A percentile compares a stretch with the other conserved stretches of the same genome.
Evolutionary conservation across 73 alveolate genomes (phyloP).

Genomic region (Diophrys sp.): DNA sequence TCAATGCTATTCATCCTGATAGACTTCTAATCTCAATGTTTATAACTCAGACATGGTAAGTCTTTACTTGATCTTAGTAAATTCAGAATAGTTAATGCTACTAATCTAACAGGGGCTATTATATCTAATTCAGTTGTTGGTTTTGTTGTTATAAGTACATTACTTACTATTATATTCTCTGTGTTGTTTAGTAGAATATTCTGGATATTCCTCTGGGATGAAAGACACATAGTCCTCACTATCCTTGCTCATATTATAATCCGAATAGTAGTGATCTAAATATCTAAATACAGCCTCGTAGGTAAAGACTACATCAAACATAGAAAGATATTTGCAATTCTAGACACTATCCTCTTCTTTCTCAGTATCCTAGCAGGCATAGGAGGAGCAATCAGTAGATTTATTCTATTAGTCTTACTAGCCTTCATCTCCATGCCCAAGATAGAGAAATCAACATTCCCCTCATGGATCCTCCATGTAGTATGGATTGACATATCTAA

Average conservation of each 20-base stretch:
- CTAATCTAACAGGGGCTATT: constrained; percentile 23
- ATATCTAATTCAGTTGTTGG: constrained; percentile 15
- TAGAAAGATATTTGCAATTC: constrained; percentile 1
- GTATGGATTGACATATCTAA: constrained; percentile 5
- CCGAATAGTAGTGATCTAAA: background rate
- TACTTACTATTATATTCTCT: constrained; percentile 8
- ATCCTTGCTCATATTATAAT: constrained; percentile 7
- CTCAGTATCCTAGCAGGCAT: constrained; percentile 22
- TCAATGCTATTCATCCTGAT: background rate
- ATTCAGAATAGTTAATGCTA: background rate
- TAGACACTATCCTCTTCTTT: constrained; percentile 9
- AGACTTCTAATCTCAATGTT: constrained; percentile 6
- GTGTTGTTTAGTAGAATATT: constrained; percentile 6
- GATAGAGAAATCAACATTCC: constrained; percentile 5
- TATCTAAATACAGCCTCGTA: background rate
- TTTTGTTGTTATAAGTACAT: background rate
- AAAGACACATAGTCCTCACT: background rate
- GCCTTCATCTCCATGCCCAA: background rate
- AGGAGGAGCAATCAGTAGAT: constrained; percentile 12
- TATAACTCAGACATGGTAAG: constrained; percentile 10
- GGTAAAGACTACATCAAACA: constrained; percentile 1
- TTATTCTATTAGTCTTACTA: background rate
- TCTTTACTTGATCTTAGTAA: background rate
- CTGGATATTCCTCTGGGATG: constrained; percentile 13
- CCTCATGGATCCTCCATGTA: constrained; percentile 10